A percentile compares a stretch with the other conserved stretches of the same genome.
Conservation (phyloP, 2,329 filamentous ascomycete species). For the Elsinoe arachidis region DNA sequence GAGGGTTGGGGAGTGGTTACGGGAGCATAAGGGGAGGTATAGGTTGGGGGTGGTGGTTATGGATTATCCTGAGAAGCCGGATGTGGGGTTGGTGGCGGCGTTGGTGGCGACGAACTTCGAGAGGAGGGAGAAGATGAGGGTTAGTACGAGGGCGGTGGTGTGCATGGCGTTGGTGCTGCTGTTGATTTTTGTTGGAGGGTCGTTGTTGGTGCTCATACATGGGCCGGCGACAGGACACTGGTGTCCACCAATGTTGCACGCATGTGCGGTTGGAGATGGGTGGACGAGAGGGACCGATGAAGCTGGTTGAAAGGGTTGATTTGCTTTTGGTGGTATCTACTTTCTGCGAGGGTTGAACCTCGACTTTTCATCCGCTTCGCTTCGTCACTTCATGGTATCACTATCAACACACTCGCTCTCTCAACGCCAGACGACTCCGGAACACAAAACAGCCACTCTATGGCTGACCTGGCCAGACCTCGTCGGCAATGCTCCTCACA, state of each 20-base stretch:
- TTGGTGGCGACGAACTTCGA: slow-evolving; percentile 36
- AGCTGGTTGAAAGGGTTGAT: slow-evolving; percentile 8
- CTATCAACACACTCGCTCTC: not conserved
- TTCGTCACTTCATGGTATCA: slow-evolving; percentile 8
- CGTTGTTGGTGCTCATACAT: slow-evolving; percentile 6
- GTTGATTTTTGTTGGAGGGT: slow-evolving; percentile 4
- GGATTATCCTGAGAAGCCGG: slow-evolving; percentile 31
- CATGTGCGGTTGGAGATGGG: not conserved
- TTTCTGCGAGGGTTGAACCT: slow-evolving; percentile 11
- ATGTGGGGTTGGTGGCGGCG: slow-evolving; percentile 33
- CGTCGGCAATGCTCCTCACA: slow-evolving; percentile 62
- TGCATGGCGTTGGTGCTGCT: slow-evolving; percentile 4
- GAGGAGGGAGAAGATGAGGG: not conserved
- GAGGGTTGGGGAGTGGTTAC: slow-evolving; percentile 27
- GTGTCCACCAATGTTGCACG: slow-evolving; percentile 9
- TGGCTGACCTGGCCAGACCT: slow-evolving; percentile 56
- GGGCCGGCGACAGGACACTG: slow-evolving; percentile 1
- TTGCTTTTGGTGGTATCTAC: slow-evolving; percentile 9
- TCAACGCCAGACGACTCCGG: not conserved
- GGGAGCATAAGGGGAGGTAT: slow-evolving; percentile 19
- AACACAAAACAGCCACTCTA: slow-evolving; percentile 21
- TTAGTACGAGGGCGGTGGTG: slow-evolving; percentile 8
- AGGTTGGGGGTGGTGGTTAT: slow-evolving; percentile 29
- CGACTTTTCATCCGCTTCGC: not conserved
- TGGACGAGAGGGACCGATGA: not conserved